Percentiles rank a stretch among this genome's conserved stretches.
Evolutionary conservation across 768 basidiomycete species (phyloP).

Genomic region (Termitomyces heimii): DNA sequence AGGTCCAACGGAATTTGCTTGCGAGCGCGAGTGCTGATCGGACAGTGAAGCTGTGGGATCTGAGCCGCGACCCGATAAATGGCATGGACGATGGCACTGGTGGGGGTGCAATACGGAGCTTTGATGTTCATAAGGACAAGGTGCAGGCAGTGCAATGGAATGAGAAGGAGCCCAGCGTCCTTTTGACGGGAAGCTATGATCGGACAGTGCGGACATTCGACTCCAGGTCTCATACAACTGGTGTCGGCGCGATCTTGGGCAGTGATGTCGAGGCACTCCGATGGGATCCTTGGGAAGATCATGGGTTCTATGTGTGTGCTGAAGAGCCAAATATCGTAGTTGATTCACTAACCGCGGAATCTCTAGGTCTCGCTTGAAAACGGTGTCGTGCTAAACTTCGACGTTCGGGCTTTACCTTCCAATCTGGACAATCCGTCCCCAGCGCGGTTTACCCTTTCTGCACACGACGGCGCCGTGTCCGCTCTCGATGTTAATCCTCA

Average conservation of each 20-base stretch:
- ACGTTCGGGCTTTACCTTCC: constrained; percentile 77
- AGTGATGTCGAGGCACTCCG: constrained; percentile 90
- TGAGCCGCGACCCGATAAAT: constrained; percentile 58
- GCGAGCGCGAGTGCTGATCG: constrained; percentile 91
- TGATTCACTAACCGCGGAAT: background rate
- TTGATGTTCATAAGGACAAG: constrained; percentile 85
- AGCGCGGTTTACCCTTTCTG: constrained; percentile 82
- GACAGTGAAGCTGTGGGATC: constrained; percentile 97
- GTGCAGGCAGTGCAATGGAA: constrained; percentile 98
- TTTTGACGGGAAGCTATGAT: constrained; percentile 93
- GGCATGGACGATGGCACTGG: constrained; percentile 33
- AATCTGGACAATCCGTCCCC: constrained; percentile 59
- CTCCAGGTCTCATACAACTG: constrained; percentile 72
- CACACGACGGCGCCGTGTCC: constrained; percentile 88
- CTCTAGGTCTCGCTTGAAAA: constrained; percentile 89
- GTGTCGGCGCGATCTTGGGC: constrained; percentile 80
- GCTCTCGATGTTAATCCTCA: constrained; percentile 89
- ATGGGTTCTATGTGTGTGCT: constrained; percentile 74
- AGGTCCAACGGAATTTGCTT: constrained; percentile 79
- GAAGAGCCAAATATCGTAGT: background rate
- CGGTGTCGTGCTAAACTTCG: constrained; percentile 88
- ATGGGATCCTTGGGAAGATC: constrained; percentile 95
- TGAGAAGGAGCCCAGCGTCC: constrained; percentile 75
- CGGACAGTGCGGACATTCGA: constrained; percentile 95
- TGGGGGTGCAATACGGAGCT: constrained; percentile 76